phyloP scores from a whole-genome alignment of 768 basidiomycete species.

The Lactarius hatsudake region DNA sequence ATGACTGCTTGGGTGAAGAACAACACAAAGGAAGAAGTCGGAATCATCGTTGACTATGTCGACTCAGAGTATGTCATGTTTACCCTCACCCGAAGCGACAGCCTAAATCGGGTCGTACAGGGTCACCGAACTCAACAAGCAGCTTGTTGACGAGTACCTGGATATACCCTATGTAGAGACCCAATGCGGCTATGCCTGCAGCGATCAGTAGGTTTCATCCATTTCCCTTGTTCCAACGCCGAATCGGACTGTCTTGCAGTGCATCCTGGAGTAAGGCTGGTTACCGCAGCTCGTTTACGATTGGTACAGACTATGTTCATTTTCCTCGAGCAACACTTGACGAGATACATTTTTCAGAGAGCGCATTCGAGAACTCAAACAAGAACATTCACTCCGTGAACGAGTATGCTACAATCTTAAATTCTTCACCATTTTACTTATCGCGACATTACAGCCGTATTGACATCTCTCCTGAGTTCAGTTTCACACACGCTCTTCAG shows the following conservation, averaged over 20 bases:
- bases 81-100: not conserved
- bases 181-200: conserved; percentile 91
- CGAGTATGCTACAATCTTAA: conserved; percentile 56
- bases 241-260: conserved; percentile 37
- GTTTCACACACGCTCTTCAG: conserved; percentile 81
- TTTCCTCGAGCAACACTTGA: conserved; percentile 6
- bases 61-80: conserved; percentile 49
- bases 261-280: conserved; percentile 87
- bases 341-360: conserved; percentile 42
- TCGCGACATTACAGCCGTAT: conserved; percentile 54
- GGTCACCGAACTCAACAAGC: conserved; percentile 77
- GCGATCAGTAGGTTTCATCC: conserved; percentile 67
- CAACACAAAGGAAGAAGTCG: conserved; percentile 59
- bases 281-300: conserved; percentile 81
- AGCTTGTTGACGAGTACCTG: conserved; percentile 73
- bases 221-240: conserved; percentile 31
- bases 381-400: conserved; percentile 75
- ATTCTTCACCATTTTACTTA: conserved; percentile 21
- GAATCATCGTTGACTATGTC: conserved; percentile 81
- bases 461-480: conserved; percentile 85
- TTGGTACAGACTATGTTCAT: conserved; percentile 48
- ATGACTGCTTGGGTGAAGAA: conserved; percentile 94
- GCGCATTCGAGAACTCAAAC: conserved; percentile 73
- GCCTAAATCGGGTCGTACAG: conserved; percentile 38
- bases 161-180: conserved; percentile 86